Percentiles rank a stretch among this genome's conserved stretches.
Evolutionary conservation across 805 yeast species (phyloP).

Genomic region (Cyberlindnera petersonii): DNA sequence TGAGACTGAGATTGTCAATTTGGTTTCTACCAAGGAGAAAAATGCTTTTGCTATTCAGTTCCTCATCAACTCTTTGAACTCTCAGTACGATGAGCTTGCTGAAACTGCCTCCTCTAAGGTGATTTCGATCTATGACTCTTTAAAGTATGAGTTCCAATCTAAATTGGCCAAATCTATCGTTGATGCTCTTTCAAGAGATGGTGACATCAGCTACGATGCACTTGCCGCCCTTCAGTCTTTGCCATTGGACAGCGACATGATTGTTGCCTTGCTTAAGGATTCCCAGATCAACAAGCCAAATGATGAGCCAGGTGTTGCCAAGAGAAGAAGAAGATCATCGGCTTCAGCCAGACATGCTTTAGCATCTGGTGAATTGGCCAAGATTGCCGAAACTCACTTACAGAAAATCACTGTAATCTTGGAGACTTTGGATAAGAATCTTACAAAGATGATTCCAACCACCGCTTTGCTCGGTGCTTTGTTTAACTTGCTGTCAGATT

Average conservation of each 20-base stretch:
- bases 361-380: constrained; percentile 62
- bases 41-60: constrained; percentile 55
- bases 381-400: constrained; percentile 73
- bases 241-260: constrained; percentile 49
- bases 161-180: constrained; percentile 56
- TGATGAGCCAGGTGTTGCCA: constrained; percentile 45
- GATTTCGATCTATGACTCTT: constrained; percentile 47
- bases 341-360: constrained; percentile 73
- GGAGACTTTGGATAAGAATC: constrained; percentile 65
- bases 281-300: constrained; percentile 51
- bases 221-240: constrained; percentile 51
- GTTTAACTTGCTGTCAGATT: constrained; percentile 64
- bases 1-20: constrained; percentile 53
- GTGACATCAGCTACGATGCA: constrained; percentile 46
- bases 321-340: constrained; percentile 81
- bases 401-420: constrained; percentile 72
- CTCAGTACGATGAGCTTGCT: constrained; percentile 40
- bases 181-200: constrained; percentile 45
- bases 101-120: constrained; percentile 49
- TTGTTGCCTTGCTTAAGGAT: constrained; percentile 54
- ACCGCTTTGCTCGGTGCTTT: constrained; percentile 47
- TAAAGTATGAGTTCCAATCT: constrained; percentile 57
- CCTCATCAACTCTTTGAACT: constrained; percentile 49
- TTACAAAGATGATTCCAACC: constrained; percentile 30
- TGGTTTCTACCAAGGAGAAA: constrained; percentile 62